Evolutionary conservation across 345 rosid species (phyloP).

Genomic region (Hevea brasiliensis): DNA sequence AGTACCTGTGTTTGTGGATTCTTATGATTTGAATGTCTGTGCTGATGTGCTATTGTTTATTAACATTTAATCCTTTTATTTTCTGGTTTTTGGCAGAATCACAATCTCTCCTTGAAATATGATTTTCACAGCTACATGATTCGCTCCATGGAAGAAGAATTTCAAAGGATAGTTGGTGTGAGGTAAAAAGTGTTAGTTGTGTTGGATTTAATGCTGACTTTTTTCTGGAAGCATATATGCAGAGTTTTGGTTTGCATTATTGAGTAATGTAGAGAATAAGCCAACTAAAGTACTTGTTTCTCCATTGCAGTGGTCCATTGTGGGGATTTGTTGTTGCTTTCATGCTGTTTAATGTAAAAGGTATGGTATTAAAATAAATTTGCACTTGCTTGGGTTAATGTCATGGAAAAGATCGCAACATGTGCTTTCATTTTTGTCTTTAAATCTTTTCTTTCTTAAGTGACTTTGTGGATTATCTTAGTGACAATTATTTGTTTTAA

Average conservation of each 20-base stretch:
- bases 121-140: constrained; percentile 97
- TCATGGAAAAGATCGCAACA: background rate
- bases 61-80: constrained; percentile 17
- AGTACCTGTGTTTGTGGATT: background rate
- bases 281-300: constrained; percentile 23
- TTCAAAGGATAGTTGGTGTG: constrained; percentile 89
- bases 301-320: constrained; percentile 68
- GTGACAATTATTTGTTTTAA: background rate
- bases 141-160: constrained; percentile 99
- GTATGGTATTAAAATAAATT: constrained; percentile 34
- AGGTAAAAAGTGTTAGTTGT: constrained; percentile 43
- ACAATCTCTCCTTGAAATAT: constrained; percentile 62
- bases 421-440: constrained; percentile 6
- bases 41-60: constrained; percentile 3
- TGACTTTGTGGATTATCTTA: background rate
- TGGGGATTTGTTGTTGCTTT: constrained; percentile 97
- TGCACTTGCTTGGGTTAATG: background rate
- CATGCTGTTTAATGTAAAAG: constrained; percentile 93
- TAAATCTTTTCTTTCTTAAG: background rate
- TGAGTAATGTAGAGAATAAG: constrained; percentile 2
- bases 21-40: background rate
- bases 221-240: background rate
- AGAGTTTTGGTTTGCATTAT: constrained; percentile 4
- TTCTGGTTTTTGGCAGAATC: constrained; percentile 61
- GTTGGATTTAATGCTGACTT: background rate